Evolutionary conservation across 2,329 filamentous ascomycete genomes (phyloP).

Genomic region (Aspergillus sp.): DNA sequence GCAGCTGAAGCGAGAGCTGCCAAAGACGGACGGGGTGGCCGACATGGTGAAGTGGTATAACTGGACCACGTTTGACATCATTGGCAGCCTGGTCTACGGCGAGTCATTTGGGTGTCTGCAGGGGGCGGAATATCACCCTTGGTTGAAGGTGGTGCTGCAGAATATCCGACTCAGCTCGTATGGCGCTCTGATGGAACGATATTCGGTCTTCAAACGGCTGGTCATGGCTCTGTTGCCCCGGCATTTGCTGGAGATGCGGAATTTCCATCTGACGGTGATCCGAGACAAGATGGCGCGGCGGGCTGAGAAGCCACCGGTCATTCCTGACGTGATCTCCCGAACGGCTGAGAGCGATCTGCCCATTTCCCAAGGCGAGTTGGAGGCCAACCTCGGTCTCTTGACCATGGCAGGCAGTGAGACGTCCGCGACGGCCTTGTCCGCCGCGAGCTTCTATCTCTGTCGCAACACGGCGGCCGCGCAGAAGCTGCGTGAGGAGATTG

Average conservation of each 20-base stretch:
- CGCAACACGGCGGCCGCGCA: neutral
- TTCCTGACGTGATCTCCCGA: neutral
- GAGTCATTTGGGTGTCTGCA: neutral
- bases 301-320: neutral
- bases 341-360: neutral
- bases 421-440: neutral
- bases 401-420: neutral
- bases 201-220: neutral
- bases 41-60: neutral
- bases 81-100: neutral
- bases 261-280: neutral
- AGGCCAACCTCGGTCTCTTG: neutral
- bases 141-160: neutral
- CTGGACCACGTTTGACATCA: neutral
- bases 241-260: neutral
- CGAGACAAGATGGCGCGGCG: neutral
- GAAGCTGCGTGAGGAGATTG: neutral
- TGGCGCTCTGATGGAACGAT: neutral
- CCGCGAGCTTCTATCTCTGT: neutral
- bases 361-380: neutral
- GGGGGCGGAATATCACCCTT: neutral
- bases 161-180: neutral
- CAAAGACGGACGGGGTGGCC: slow-evolving; percentile 24
- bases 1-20: neutral
- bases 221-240: neutral